A percentile compares a stretch with the other conserved stretches of the same genome.
These are phyloP conservation scores for Trichophyton schoenleinii DNA, from an alignment of 2,329 filamentous ascomycete genomes.

Conservation along the genomic window DNA sequence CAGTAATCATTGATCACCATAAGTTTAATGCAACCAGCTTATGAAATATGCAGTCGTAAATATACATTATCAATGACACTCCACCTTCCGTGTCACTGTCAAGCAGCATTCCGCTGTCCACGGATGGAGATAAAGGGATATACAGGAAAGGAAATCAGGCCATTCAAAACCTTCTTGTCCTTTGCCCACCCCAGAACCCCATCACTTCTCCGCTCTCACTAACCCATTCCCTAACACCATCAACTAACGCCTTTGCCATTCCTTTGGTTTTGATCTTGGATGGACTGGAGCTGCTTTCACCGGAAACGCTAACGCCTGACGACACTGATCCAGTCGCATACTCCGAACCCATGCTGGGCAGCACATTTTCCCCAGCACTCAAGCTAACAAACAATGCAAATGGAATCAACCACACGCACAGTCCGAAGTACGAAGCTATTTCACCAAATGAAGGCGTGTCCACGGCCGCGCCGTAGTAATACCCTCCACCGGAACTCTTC, in stretches of 20 bases:
- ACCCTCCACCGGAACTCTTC: conserved; percentile 10
- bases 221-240: conserved; percentile 47
- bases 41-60: neutral
- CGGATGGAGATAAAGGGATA: neutral
- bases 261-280: conserved; percentile 41
- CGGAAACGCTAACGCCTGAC: conserved; percentile 6
- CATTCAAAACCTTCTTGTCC: conserved; percentile 35
- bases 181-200: conserved; percentile 50
- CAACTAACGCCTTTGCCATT: conserved; percentile 53
- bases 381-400: conserved; percentile 91
- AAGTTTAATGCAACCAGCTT: neutral
- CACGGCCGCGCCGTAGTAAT: conserved; percentile 29
- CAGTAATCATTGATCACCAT: conserved; percentile 1
- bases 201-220: conserved; percentile 50
- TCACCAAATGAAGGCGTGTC: conserved; percentile 72
- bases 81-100: neutral
- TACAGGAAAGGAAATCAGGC: neutral
- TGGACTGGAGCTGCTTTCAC: conserved; percentile 12
- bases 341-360: conserved; percentile 81
- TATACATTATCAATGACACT: neutral
- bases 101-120: neutral
- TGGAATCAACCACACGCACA: conserved; percentile 93
- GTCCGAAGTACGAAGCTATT: conserved; percentile 88
- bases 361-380: conserved; percentile 84
- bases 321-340: conserved; percentile 43